Percentiles rank a stretch among this genome's conserved stretches.
Conservation (phyloP, 202 grass and related monocot genomes). For the Alloteropsis angusta region DNA sequence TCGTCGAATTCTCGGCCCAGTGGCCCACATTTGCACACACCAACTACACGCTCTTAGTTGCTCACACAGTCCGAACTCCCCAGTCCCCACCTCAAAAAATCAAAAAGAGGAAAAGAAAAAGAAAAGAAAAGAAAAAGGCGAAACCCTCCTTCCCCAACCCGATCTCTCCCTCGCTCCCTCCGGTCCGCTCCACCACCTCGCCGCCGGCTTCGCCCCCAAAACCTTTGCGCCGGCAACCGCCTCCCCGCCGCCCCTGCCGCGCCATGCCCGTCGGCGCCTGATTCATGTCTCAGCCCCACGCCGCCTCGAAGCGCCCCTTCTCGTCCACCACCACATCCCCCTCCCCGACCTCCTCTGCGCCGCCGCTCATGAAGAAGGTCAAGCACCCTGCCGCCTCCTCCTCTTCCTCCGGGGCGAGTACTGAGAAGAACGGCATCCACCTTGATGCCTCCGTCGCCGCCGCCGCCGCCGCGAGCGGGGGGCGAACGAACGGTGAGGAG, state of each 20-base stretch:
- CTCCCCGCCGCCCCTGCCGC: neutral
- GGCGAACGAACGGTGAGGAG: slow-evolving; percentile 36
- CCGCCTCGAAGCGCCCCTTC: slow-evolving; percentile 39
- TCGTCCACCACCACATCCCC: slow-evolving; percentile 19
- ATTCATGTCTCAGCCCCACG: slow-evolving; percentile 56
- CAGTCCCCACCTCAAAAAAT: slow-evolving; percentile 8
- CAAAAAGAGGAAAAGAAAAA: neutral
- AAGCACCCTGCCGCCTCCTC: slow-evolving; percentile 28
- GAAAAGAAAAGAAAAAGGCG: neutral
- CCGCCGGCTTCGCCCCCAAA: slow-evolving; percentile 21
- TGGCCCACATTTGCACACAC: neutral
- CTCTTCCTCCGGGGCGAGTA: slow-evolving; percentile 9
- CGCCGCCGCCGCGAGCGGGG: neutral
- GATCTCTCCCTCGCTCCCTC: slow-evolving; percentile 36
- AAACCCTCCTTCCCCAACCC: slow-evolving; percentile 34
- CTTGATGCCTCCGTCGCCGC: slow-evolving; percentile 12
- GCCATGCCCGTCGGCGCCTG: slow-evolving; percentile 33
- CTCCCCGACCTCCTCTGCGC: slow-evolving; percentile 14
- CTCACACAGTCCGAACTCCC: neutral
- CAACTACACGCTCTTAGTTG: neutral
- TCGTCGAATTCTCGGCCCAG: neutral
- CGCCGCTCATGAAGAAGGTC: slow-evolving; percentile 60
- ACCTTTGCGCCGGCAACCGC: slow-evolving; percentile 24
- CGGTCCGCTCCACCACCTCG: slow-evolving; percentile 17
- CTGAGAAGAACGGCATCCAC: slow-evolving; percentile 63